Conservation (phyloP, 805 yeast species). For the Starmerella roubikii region DNA sequence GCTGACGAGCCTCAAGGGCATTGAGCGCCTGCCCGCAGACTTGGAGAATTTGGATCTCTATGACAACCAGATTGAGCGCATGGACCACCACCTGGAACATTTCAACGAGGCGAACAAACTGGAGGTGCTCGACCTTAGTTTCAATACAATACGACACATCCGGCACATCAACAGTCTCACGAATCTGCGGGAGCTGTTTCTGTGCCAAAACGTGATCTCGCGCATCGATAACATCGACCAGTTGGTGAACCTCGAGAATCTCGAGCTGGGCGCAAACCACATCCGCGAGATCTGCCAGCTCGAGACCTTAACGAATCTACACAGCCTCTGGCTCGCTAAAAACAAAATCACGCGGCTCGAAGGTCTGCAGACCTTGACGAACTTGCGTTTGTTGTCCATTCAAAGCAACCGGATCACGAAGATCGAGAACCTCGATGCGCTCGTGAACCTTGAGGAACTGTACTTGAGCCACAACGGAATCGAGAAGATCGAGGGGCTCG, state of each 20-base stretch:
- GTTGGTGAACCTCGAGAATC: conserved; percentile 42
- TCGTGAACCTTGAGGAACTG: conserved; percentile 65
- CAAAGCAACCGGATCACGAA: conserved; percentile 73
- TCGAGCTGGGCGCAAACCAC: conserved; percentile 87
- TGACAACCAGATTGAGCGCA: conserved; percentile 82
- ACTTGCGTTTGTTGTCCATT: conserved; percentile 65
- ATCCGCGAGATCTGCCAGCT: conserved; percentile 44
- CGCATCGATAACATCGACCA: conserved; percentile 55
- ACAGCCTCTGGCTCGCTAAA: conserved; percentile 86
- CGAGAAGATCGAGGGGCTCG: conserved; percentile 60
- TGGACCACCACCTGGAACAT: conserved; percentile 47
- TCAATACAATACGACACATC: conserved; percentile 77
- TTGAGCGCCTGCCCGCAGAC: conserved; percentile 45
- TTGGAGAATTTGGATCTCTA: conserved; percentile 75
- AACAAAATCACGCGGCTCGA: conserved; percentile 56
- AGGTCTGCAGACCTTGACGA: conserved; percentile 44
- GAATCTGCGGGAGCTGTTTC: conserved; percentile 53
- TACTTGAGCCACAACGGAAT: conserved; percentile 80
- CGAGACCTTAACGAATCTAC: conserved; percentile 40
- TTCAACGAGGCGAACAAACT: conserved; percentile 34
- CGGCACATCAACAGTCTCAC: conserved; percentile 56
- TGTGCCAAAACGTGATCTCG: conserved; percentile 77
- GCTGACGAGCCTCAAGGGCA: conserved; percentile 54
- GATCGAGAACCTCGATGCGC: conserved; percentile 65
- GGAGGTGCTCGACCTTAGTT: conserved; percentile 62